These are phyloP conservation scores for Suillus subalutaceus DNA, from an alignment of 768 basidiomycete genomes.

Conservation along the genomic window DNA sequence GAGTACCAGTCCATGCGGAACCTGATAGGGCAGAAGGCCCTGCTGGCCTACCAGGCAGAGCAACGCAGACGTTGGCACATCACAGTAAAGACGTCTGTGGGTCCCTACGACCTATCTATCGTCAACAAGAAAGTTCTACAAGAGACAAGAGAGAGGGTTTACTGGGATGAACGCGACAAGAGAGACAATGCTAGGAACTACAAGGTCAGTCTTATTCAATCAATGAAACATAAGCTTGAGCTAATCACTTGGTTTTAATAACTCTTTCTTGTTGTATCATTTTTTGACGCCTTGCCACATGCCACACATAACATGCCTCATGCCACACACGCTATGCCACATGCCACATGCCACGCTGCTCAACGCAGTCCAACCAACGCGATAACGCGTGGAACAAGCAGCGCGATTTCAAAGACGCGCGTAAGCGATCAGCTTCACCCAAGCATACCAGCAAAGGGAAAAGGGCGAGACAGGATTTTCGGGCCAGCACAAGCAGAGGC, in stretches of 20 bases:
- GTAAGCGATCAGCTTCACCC: background rate
- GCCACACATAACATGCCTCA: background rate
- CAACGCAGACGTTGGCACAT: background rate
- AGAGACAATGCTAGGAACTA: background rate
- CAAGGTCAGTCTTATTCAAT: background rate
- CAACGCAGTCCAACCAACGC: background rate
- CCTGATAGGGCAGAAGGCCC: background rate
- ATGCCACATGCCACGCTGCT: background rate
- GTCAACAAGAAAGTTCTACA: background rate
- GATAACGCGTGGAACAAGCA: rapidly evolving
- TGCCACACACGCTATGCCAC: background rate
- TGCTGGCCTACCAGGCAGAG: background rate
- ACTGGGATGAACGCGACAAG: background rate
- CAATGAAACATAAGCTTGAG: too few species aligned
- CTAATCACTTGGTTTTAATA: too few species aligned
- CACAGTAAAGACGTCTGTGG: rapidly evolving
- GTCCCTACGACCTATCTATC: background rate
- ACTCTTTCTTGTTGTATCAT: too few species aligned
- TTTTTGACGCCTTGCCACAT: too few species aligned
- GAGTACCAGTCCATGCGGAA: rapidly evolving
- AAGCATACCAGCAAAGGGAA: background rate
- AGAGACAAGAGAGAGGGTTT: rapidly evolving
- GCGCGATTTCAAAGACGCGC: background rate
- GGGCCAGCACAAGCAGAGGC: background rate
- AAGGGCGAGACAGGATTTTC: background rate